phyloP scores from a whole-genome alignment of 495 filamentous ascomycete species.

The Cercophora samala region DNA sequence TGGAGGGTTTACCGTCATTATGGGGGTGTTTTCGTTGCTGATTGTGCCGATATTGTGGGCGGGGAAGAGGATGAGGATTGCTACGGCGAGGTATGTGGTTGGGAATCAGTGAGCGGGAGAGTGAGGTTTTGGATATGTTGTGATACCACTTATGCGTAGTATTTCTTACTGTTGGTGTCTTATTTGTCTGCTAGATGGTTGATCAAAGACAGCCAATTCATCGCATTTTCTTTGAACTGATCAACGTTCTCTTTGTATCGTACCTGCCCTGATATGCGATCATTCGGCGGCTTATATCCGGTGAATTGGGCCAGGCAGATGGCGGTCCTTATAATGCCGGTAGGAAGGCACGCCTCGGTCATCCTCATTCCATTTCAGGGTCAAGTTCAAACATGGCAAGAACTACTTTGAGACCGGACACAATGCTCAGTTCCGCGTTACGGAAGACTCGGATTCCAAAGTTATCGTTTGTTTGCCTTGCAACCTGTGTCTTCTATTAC shows the following conservation, averaged over 20 bases:
- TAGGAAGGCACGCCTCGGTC: not conserved
- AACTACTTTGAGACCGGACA: too few species aligned
- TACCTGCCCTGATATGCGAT: not conserved
- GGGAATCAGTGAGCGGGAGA: constrained; percentile 24
- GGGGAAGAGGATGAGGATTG: constrained; percentile 34
- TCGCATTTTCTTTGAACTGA: not conserved
- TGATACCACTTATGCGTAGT: not conserved
- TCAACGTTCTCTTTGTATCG: not conserved
- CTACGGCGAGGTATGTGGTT: constrained; percentile 30
- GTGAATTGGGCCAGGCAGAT: not conserved
- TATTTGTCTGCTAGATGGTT: not conserved
- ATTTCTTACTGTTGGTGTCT: not conserved
- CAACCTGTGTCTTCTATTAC: too few species aligned
- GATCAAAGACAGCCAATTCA: not conserved
- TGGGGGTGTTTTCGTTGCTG: constrained; percentile 30
- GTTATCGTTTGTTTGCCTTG: too few species aligned
- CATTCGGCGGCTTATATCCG: not conserved
- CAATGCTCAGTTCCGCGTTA: too few species aligned
- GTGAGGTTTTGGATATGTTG: not conserved
- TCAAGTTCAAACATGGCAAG: too few species aligned
- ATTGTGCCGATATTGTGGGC: constrained; percentile 27
- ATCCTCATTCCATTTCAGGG: too few species aligned
- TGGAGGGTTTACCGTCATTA: constrained; percentile 27
- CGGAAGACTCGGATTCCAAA: too few species aligned
- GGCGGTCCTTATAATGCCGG: not conserved